phyloP scores from a whole-genome alignment of 2,329 filamentous ascomycete genomes.

The Colletotrichum australisinense region DNA sequence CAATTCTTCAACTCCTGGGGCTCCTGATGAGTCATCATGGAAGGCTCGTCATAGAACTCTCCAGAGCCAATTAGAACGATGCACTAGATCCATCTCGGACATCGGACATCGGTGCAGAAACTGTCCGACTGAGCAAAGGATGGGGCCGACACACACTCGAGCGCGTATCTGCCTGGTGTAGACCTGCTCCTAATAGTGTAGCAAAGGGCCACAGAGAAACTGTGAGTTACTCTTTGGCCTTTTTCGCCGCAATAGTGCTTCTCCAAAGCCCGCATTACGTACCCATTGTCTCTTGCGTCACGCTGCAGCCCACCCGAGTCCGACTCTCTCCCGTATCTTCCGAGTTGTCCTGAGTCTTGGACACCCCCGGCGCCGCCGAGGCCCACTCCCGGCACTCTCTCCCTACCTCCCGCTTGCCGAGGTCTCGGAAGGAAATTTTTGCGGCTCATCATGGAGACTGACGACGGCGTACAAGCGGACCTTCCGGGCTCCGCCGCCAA shows the following conservation, averaged over 20 bases:
- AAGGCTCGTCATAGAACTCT: conserved; percentile 12
- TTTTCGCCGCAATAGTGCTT: background rate
- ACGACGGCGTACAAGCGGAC: conserved; percentile 31
- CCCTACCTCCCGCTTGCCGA: background rate
- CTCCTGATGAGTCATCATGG: conserved; percentile 9
- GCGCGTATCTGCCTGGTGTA: conserved; percentile 7
- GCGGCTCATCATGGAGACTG: conserved; percentile 36
- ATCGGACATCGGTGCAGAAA: conserved; percentile 43
- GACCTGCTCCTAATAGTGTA: background rate
- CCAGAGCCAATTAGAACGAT: background rate
- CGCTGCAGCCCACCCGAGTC: conserved; percentile 1
- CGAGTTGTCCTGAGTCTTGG: conserved; percentile 8
- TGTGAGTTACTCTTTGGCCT: background rate
- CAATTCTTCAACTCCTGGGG: background rate
- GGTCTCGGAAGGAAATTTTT: conserved; percentile 6
- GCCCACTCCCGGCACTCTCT: conserved; percentile 22
- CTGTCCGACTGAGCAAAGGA: conserved; percentile 34
- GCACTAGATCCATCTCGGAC: conserved; percentile 20
- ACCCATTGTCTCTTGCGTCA: conserved; percentile 1
- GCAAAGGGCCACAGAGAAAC: background rate
- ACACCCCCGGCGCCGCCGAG: background rate
- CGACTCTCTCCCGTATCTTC: background rate
- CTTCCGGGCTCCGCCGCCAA: conserved; percentile 18
- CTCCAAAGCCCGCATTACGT: background rate
- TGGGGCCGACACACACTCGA: background rate